Evolutionary conservation across 495 filamentous ascomycete genomes (phyloP), one percentile per base, ranked within the genome.

Genomic region (Aspergillus asperescens): DNA sequence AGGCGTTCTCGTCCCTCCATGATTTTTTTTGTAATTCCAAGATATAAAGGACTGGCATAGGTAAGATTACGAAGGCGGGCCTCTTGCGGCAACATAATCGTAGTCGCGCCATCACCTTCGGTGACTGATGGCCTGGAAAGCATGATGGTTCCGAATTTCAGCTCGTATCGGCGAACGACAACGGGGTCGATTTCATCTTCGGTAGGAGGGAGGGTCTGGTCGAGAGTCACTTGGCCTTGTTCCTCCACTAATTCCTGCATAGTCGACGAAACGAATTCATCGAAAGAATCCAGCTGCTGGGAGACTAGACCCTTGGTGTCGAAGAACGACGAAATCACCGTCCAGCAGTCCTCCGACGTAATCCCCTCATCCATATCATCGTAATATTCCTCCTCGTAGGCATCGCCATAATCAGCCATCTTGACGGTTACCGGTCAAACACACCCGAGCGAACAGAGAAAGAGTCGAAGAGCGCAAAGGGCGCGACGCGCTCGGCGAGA

Each of bases 281-380:
- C 88, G 75, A 95, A 99, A 2, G 93, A 99, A 66, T 97, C 91
- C 52, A 97, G 80, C 73, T 99, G 93, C 66, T 97, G 94, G 3
- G 94, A 95, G 9, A 97, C 94, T 18, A 99, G 80, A 60, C 94
- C 92, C 72, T 96, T 96, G 39, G 77, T 75, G 54, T 96, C 89
- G 72, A 99, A 97, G 75, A 96, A 97, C 1, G 94, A 85, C 23
- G 86, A 87, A 64, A 99, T 96, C 62, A 97, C 94, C 39, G 85
- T 86, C 93, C 93, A 99, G 72, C 89, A 94, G 67, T 97, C 93
- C 71, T 97, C 93, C 37, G 91, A 88, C 31, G 75, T 81, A 52
- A 83, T 77, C 39, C 79, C 76, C 48, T 86, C 81, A 47, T 92
- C 86, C 43, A 85, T 82, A 52, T 82, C 85, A 54, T 83, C 78